Percentiles rank a stretch among this genome's conserved stretches.
Conservation (phyloP, 1,284 basidiomycete species). For the Vanrija sp. region DNA sequence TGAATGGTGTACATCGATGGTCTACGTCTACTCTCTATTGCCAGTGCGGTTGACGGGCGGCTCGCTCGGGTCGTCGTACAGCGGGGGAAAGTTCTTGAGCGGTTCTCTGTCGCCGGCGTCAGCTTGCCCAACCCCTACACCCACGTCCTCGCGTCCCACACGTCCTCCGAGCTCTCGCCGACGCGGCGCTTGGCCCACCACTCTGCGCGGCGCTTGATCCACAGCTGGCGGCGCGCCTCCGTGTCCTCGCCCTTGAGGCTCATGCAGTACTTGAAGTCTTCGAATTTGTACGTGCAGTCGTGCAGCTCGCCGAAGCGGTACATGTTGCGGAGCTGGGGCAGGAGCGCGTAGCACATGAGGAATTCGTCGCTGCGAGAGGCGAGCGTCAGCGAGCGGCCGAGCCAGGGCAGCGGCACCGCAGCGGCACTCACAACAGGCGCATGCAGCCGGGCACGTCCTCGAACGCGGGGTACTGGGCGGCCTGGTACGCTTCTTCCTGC, state of each 20-base stretch:
- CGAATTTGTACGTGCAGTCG: conserved; percentile 72
- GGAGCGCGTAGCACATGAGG: conserved; percentile 72
- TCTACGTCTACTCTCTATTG: too few species aligned
- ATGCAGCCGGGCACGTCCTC: conserved; percentile 79
- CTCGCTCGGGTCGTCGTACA: conserved; percentile 8
- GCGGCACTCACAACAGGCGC: conserved; percentile 56
- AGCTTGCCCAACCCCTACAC: conserved; percentile 26
- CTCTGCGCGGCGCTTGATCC: conserved; percentile 81
- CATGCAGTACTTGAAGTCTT: conserved; percentile 96
- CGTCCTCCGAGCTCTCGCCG: conserved; percentile 78
- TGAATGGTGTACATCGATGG: too few species aligned
- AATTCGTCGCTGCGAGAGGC: conserved; percentile 58
- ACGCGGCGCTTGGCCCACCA: conserved; percentile 80
- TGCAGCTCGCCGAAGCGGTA: conserved; percentile 80
- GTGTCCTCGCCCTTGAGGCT: conserved; percentile 71
- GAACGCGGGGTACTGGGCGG: conserved; percentile 57
- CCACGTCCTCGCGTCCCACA: conserved; percentile 83
- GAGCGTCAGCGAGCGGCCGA: background rate
- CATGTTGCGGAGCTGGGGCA: conserved; percentile 74
- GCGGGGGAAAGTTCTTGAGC: conserved; percentile 41
- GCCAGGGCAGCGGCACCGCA: background rate
- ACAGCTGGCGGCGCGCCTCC: conserved; percentile 71
- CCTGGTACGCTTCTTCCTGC: conserved; percentile 46
- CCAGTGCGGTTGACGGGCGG: too few species aligned
- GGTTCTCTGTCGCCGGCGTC: conserved; percentile 24